phyloP scores from a whole-genome alignment of 805 yeast genomes.

The Wickerhamiella occidentalis region DNA sequence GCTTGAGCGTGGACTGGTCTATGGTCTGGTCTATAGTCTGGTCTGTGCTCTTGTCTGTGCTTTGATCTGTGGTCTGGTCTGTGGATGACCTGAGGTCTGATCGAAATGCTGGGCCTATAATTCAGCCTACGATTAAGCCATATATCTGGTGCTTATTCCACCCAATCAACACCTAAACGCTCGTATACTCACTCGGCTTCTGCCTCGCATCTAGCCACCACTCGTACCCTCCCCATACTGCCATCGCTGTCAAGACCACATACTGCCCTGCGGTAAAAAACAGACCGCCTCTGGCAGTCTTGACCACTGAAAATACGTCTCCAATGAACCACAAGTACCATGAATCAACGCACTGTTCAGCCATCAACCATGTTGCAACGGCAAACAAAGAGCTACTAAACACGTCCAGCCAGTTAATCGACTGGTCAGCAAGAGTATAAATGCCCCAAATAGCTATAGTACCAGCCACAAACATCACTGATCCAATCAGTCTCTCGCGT shows the following conservation, averaged over 20 bases:
- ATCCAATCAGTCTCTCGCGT: neutral
- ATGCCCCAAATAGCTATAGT: neutral
- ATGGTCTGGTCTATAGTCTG: too few relatives aligned
- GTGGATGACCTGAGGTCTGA: too few relatives aligned
- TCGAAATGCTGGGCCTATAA: too few relatives aligned
- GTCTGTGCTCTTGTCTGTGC: too few relatives aligned
- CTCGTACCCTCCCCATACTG: slow-evolving; percentile 2
- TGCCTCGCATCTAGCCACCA: neutral
- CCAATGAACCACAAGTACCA: slow-evolving; percentile 10
- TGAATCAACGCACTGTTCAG: slow-evolving; percentile 1
- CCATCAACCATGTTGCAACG: slow-evolving; percentile 10
- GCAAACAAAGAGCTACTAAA: slow-evolving; percentile 3
- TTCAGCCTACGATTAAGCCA: too few relatives aligned
- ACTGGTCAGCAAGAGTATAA: neutral
- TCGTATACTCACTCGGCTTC: neutral
- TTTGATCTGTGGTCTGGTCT: too few relatives aligned
- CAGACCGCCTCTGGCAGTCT: neutral
- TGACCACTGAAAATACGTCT: neutral
- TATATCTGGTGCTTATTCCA: too few relatives aligned
- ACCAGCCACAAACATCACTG: neutral
- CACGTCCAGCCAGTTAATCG: slow-evolving; percentile 4
- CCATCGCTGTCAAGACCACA: slow-evolving; percentile 1
- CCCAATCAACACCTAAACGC: too few relatives aligned
- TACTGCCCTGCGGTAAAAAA: slow-evolving; percentile 1
- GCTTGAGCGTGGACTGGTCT: too few relatives aligned